A percentile compares a stretch with the other conserved stretches of the same genome.
Evolutionary conservation across 176 grass and related monocot genomes (phyloP).

Genomic region (Tillandsia fasciculata): DNA sequence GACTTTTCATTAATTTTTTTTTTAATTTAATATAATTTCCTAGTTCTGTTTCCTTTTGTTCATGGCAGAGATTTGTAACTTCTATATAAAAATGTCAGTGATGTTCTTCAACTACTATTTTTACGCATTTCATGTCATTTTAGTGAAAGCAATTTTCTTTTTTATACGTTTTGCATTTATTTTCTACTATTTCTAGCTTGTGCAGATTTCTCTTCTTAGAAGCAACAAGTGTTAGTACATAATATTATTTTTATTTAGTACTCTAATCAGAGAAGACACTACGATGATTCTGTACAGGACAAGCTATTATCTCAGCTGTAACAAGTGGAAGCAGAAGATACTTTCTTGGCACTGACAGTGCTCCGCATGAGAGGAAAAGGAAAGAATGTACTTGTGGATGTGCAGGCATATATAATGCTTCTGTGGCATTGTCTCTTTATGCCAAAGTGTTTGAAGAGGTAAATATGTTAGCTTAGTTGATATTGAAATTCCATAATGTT

Average conservation of each 20-base stretch:
- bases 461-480: conserved; percentile 1
- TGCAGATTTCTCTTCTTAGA: background rate
- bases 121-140: too few relatives aligned
- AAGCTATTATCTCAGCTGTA: conserved; percentile 78
- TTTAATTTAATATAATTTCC: background rate
- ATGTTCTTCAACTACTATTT: too few relatives aligned
- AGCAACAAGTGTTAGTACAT: too few relatives aligned
- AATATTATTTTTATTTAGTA: background rate
- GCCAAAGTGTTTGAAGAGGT: conserved; percentile 92
- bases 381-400: conserved; percentile 95
- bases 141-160: too few relatives aligned
- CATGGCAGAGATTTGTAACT: too few relatives aligned
- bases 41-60: too few relatives aligned
- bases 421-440: conserved; percentile 84
- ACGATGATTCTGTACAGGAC: conserved; percentile 24
- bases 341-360: conserved; percentile 89
- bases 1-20: background rate
- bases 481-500: too few relatives aligned
- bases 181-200: background rate
- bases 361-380: conserved; percentile 65
- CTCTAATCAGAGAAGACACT: background rate
- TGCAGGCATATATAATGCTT: conserved; percentile 86
- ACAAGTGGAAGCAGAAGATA: conserved; percentile 79
- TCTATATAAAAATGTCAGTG: too few relatives aligned
- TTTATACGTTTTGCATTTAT: conserved; percentile 3